These are phyloP conservation scores for Quercus wislizeni DNA, from an alignment of 306 rosid species.

Conservation along the genomic window DNA sequence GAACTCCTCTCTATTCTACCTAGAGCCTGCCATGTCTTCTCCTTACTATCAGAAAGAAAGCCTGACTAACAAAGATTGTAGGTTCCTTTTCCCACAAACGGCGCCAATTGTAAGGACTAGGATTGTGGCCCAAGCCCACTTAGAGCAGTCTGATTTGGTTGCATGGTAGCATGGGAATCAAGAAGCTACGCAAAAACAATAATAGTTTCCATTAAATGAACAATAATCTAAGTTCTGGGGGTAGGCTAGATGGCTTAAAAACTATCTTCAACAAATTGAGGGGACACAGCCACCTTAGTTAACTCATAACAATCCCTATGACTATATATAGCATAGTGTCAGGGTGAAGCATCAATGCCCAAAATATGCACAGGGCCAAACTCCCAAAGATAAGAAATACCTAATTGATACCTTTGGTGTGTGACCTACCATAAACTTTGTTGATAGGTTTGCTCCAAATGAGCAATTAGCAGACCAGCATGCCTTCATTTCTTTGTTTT, in stretches of 20 bases:
- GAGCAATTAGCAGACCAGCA: background rate
- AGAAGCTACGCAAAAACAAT: too few relatives aligned
- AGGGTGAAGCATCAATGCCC: background rate
- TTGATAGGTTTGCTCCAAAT: background rate
- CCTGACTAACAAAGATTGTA: too few relatives aligned
- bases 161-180: background rate
- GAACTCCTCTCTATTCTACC: too few relatives aligned
- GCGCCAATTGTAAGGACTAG: too few relatives aligned
- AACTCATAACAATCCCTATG: constrained; percentile 9
- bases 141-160: background rate
- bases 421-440: background rate
- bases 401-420: background rate
- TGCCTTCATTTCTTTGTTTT: background rate
- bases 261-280: background rate
- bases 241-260: background rate
- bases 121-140: too few relatives aligned
- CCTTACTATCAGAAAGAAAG: too few relatives aligned
- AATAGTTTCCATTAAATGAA: too few relatives aligned
- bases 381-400: background rate
- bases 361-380: background rate
- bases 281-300: background rate
- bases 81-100: too few relatives aligned
- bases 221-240: background rate
- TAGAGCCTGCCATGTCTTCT: too few relatives aligned
- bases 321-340: background rate